Evolutionary conservation across 164 flowering plant species (phyloP), one percentile per base, ranked within the genome.

Genomic region (Dillenia suffruticosa): DNA sequence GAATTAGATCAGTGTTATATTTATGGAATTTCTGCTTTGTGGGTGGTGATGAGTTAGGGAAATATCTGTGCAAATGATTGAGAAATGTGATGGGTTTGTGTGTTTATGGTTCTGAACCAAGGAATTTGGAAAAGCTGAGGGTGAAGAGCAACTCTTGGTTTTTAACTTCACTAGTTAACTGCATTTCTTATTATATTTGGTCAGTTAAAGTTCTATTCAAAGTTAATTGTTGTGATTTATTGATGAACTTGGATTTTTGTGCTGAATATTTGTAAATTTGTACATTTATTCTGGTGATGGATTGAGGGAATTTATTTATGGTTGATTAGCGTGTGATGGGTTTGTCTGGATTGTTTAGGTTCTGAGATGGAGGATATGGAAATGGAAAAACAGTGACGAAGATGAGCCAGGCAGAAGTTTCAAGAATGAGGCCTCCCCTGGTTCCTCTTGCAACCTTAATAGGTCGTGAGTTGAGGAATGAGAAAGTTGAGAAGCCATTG

Each of bases 361-460:
- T 66, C 61, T 58, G 57, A 51, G 40, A 48, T 7, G 46, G 59
- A 46, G 53, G 53, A 60, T 26, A 57, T 49, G 57, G 77, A 71
- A 54, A 80, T 83, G 81, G 64, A 56, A 66, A 72, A 67, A 71
- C 61, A 10, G 58, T 64, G 67, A 64, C 56, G 70, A 63, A 61
- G 24, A 86, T 85, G 96, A 88, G 81, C 61, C 70, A 70, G 71
- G 63, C 70, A 1, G 82, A 79, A 70, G 73, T 78, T 51, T 55
- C 81, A 2, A 70, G 57, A 70, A 75, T 77, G 70, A 88, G 65
- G 66, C 58, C 85, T 59, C 78, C 85, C 44, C 83, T 75, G 56
- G 86, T 89, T 73, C 91, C 98, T 2, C 89, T 93, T 14, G 97
- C 87, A 12, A 89, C 94, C 47, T 67, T 93, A 68, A 87, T 93